Conservation (phyloP, 768 basidiomycete genomes). For the Flagelloscypha sp. region DNA sequence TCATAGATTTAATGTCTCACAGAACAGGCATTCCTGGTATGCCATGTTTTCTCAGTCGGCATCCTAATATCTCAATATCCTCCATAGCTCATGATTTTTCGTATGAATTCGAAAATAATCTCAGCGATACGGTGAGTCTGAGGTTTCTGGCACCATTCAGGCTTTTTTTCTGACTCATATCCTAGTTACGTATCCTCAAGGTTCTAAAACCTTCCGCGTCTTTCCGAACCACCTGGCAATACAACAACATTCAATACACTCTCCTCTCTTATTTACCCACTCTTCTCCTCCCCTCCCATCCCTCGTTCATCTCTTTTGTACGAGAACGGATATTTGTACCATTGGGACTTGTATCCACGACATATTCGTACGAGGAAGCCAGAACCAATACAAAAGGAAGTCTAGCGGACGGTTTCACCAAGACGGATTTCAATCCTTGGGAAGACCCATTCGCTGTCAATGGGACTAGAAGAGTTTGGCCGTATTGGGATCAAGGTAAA, state of each 20-base stretch:
- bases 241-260: constrained; percentile 23
- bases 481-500: constrained; percentile 14
- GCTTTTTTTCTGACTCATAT: no score
- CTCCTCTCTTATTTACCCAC: constrained; percentile 22
- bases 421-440: constrained; percentile 11
- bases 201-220: constrained; percentile 28
- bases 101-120: no score
- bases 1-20: constrained; percentile 36
- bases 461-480: constrained; percentile 7
- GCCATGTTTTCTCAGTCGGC: no score
- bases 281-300: constrained; percentile 17
- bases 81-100: no score
- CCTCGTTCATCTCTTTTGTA: constrained; percentile 21
- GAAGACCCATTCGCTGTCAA: constrained; percentile 11
- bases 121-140: no score
- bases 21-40: constrained; percentile 38
- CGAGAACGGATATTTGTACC: constrained; percentile 22
- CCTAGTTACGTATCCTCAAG: constrained; percentile 2
- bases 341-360: constrained; percentile 23
- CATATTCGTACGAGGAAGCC: constrained; percentile 30
- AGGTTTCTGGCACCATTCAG: no score
- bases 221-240: constrained; percentile 30
- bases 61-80: no score
- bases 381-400: constrained; percentile 18
- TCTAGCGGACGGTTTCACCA: constrained; percentile 20